Conservation (phyloP, 176 grass and related monocot species). For the Alopecurus myosuroides region DNA sequence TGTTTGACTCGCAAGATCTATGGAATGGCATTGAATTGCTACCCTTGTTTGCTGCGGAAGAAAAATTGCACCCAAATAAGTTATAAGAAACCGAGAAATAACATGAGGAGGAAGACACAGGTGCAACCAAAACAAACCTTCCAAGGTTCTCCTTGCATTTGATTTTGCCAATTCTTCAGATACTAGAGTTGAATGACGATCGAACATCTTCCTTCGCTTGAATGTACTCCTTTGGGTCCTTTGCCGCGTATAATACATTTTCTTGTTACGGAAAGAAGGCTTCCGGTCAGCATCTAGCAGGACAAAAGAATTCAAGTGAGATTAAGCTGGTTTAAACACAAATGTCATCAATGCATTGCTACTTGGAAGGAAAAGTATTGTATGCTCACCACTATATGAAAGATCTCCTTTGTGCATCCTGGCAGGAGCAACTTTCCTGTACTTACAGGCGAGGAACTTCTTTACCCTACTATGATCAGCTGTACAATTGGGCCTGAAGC, state of each 20-base stretch:
- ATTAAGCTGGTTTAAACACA: slow-evolving; percentile 19
- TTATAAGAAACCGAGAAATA: background rate
- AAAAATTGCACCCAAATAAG: slow-evolving; percentile 27
- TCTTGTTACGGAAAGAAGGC: slow-evolving; percentile 58
- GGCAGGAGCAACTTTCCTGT: slow-evolving; percentile 47
- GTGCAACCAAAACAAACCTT: slow-evolving; percentile 41
- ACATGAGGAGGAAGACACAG: slow-evolving; percentile 6
- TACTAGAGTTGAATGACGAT: slow-evolving; percentile 40
- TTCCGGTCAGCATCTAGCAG: slow-evolving; percentile 68
- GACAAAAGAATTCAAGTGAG: slow-evolving; percentile 42
- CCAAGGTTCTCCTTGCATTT: slow-evolving; percentile 30
- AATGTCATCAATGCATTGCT: slow-evolving; percentile 4
- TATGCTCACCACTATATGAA: slow-evolving; percentile 53
- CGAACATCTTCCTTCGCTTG: slow-evolving; percentile 75
- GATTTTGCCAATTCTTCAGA: slow-evolving; percentile 38
- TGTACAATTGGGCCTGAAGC: slow-evolving; percentile 51
- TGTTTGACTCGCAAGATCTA: slow-evolving; percentile 46
- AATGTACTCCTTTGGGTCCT: slow-evolving; percentile 84
- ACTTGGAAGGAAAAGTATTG: background rate
- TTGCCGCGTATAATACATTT: slow-evolving; percentile 78
- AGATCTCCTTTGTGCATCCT: slow-evolving; percentile 46
- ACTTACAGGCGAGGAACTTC: slow-evolving; percentile 63
- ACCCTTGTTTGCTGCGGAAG: slow-evolving; percentile 67
- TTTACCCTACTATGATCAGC: slow-evolving; percentile 54
- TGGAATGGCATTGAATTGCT: slow-evolving; percentile 35